phyloP scores from a whole-genome alignment of 1,284 basidiomycete genomes.

The Laetiporus sulphureus region DNA sequence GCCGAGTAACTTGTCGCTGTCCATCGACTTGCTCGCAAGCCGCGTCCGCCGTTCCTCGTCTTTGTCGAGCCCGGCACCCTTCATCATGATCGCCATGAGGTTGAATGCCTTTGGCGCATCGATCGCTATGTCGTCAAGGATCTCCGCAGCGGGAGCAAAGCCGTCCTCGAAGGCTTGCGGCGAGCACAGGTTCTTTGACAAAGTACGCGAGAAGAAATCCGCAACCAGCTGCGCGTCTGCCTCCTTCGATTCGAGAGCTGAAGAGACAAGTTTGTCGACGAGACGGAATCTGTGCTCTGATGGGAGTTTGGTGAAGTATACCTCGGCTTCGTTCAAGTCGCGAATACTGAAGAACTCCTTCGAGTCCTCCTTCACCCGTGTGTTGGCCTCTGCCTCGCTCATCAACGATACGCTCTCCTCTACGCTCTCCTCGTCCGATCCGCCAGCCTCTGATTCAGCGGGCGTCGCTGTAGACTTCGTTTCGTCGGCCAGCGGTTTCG shows the following conservation, averaged over 20 bases:
- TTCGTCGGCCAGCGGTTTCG: constrained; percentile 40
- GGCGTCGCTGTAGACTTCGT: constrained; percentile 39
- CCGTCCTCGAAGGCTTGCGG: constrained; percentile 48
- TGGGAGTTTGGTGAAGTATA: constrained; percentile 73
- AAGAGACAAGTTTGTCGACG: constrained; percentile 68
- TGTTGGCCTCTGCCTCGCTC: constrained; percentile 66
- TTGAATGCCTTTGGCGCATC: constrained; percentile 85
- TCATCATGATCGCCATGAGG: constrained; percentile 69
- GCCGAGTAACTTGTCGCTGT: constrained; percentile 45
- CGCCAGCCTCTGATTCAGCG: constrained; percentile 32
- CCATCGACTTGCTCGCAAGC: constrained; percentile 52
- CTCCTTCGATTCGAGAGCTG: constrained; percentile 76
- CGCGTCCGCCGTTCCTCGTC: constrained; percentile 50
- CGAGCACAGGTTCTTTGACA: constrained; percentile 48
- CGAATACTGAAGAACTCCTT: constrained; percentile 75
- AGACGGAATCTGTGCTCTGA: constrained; percentile 56
- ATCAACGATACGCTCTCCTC: constrained; percentile 37
- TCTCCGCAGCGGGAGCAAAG: constrained; percentile 59
- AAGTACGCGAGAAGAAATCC: constrained; percentile 53
- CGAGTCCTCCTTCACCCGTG: constrained; percentile 75
- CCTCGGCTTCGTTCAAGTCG: constrained; percentile 81
- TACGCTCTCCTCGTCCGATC: constrained; percentile 41
- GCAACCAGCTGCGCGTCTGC: constrained; percentile 75
- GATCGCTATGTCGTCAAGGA: constrained; percentile 81
- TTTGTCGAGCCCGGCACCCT: constrained; percentile 47